Evolutionary conservation across 2,329 filamentous ascomycete genomes (phyloP).

Genomic region (Cercospora berteroae): DNA sequence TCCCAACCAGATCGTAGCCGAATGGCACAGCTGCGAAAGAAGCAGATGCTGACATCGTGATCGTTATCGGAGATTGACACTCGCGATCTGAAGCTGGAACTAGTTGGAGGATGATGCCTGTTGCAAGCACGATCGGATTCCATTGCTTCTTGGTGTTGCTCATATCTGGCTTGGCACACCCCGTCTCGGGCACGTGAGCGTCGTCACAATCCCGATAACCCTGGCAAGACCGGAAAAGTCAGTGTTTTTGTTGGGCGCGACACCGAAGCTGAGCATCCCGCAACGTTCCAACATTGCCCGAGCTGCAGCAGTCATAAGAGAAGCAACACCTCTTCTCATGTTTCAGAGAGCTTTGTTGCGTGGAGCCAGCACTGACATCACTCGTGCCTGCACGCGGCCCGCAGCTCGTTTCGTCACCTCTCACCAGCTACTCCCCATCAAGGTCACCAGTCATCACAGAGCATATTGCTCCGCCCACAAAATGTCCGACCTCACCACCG

Average conservation of each 20-base stretch:
- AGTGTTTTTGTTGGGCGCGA: not conserved
- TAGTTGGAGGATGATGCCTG: not conserved
- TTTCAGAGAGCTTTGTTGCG: not conserved
- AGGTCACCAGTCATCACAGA: conserved; percentile 9
- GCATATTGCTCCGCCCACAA: conserved; percentile 13
- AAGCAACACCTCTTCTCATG: not conserved
- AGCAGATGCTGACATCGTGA: not conserved
- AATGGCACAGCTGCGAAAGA: not conserved
- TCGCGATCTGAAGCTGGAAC: not conserved
- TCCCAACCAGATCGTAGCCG: not conserved
- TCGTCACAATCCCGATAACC: not conserved
- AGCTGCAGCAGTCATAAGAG: not conserved
- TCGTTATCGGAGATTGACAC: not conserved
- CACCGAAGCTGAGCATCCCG: not conserved
- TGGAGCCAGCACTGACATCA: not conserved
- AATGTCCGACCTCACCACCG: conserved; percentile 14
- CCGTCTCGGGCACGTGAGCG: not conserved
- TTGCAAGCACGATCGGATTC: not conserved
- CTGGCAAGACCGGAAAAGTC: not conserved
- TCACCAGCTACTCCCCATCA: conserved; percentile 10
- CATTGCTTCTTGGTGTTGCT: not conserved
- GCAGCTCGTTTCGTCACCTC: not conserved
- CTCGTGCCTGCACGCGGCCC: not conserved
- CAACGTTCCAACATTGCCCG: not conserved
- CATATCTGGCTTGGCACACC: not conserved